Evolutionary conservation across 495 filamentous ascomycete genomes (phyloP), one percentile per base, ranked within the genome.

Genomic region (Penicillium goetzii): DNA sequence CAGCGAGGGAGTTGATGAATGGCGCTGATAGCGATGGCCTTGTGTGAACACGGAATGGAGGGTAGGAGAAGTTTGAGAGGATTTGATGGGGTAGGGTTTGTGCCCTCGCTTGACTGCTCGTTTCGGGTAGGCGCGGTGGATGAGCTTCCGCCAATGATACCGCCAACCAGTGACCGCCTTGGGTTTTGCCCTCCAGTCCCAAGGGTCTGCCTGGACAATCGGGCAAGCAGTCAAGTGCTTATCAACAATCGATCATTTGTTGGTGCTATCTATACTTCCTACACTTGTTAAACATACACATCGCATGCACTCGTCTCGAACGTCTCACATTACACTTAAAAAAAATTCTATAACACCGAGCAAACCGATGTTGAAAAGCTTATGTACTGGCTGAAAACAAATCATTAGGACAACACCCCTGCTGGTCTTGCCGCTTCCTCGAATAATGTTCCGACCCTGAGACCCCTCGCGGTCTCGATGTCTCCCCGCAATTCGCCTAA

Each of bases 11-110:
- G 72, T 73, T 81, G 71, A 73, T 81, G 75, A 78, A 79, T 72
- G 70, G 77, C 79, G 79, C 76, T 81, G 79, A 81, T 75, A 68
- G 76, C 74, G 76, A 80, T 79, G 79, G 73, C 74, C 76, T 75
- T 78, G 73, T 79, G 74, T 71, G 71, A 69, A 70, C 55, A 67
- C 68, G 70, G 66, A 73, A 73, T 68, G 68, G 72, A 72, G 68
- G 71, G 72, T 58, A 66, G 74, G 70, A 74, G 74, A 75, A 72
- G 69, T 75, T 69, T 73, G 76, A 77, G 75, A 74, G 69, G 72
- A 74, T 73, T 76, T 72, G 68, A 68, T 74, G 68, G 59, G 68
- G 62, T 79, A 77, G 76, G 77, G 76, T 71, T 77, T 64, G 65
- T 76, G 69, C 76, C 77, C 79, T 81, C 77, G 76, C 77, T 81